Evolutionary conservation across 108 stramenopile genomes (phyloP).

Genomic region (Halocafeteria seosinensis): DNA sequence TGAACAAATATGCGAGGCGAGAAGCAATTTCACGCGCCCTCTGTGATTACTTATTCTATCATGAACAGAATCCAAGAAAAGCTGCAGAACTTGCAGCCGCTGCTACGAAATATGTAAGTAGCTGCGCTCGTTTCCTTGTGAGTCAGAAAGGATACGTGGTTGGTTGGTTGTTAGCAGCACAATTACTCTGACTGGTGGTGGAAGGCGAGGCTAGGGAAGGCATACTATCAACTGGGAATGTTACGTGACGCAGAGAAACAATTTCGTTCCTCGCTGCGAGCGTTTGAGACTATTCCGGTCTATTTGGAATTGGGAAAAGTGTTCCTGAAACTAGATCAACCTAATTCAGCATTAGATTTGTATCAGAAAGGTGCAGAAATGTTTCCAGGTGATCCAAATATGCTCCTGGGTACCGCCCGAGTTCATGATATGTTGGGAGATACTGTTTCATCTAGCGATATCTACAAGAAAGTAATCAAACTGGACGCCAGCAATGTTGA

Average conservation of each 20-base stretch:
- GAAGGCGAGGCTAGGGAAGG: conserved; percentile 38
- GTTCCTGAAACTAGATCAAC: conserved; percentile 37
- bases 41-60: conserved; percentile 33
- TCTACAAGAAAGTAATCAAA: conserved; percentile 26
- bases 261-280: conserved; percentile 23
- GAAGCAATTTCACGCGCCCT: conserved; percentile 29
- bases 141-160: not conserved
- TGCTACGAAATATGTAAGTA: not conserved
- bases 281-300: conserved; percentile 26
- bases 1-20: conserved; percentile 26
- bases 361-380: conserved; percentile 18
- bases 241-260: conserved; percentile 43
- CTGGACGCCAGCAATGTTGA: conserved; percentile 40
- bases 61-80: conserved; percentile 38
- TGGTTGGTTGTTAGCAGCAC: not conserved
- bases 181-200: conserved; percentile 48
- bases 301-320: conserved; percentile 40
- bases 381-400: conserved; percentile 22
- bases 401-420: conserved; percentile 31
- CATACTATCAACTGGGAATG: conserved; percentile 43
- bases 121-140: not conserved
- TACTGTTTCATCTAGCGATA: conserved; percentile 3
- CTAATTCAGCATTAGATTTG: conserved; percentile 37
- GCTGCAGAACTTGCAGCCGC: conserved; percentile 39
- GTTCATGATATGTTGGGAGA: conserved; percentile 37